Conservation (phyloP, 2,329 filamentous ascomycete genomes). For the Geosmithia morbida region DNA sequence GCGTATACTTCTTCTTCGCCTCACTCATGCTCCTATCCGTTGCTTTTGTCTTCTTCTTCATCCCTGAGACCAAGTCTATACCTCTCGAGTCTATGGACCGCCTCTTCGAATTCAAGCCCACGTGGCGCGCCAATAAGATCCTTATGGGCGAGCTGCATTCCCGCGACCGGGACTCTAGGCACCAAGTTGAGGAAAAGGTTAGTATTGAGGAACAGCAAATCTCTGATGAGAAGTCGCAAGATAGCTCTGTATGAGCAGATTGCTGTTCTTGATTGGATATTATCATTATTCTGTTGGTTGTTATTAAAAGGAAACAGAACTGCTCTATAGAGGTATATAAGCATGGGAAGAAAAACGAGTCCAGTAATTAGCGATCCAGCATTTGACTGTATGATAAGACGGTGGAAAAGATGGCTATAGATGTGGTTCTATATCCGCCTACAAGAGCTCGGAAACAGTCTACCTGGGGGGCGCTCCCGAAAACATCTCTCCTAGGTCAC, state of each 20-base stretch:
- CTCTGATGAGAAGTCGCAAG: constrained; percentile 4
- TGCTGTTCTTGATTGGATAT: neutral
- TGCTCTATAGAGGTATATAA: too few species aligned
- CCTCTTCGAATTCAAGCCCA: constrained; percentile 37
- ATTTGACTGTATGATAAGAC: too few species aligned
- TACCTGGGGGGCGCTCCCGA: constrained; percentile 9
- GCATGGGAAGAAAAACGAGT: too few species aligned
- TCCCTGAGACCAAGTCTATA: constrained; percentile 53
- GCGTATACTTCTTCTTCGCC: constrained; percentile 57
- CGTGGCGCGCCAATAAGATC: constrained; percentile 24
- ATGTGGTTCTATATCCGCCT: neutral
- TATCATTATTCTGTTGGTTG: too few species aligned
- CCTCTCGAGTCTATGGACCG: constrained; percentile 51
- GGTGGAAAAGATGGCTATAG: too few species aligned
- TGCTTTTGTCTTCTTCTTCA: constrained; percentile 45
- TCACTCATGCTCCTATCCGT: constrained; percentile 42
- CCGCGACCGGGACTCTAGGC: constrained; percentile 19
- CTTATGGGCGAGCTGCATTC: constrained; percentile 26
- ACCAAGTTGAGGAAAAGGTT: constrained; percentile 13
- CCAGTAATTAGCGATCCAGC: too few species aligned
- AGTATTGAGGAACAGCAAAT: constrained; percentile 5
- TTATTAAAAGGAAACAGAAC: too few species aligned
- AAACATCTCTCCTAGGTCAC: constrained; percentile 40
- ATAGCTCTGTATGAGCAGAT: neutral
- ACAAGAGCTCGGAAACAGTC: neutral